Evolutionary conservation across 2,329 filamentous ascomycete species (phyloP), one percentile per base, ranked within the genome.

Genomic region (Talaromyces marneffei): DNA sequence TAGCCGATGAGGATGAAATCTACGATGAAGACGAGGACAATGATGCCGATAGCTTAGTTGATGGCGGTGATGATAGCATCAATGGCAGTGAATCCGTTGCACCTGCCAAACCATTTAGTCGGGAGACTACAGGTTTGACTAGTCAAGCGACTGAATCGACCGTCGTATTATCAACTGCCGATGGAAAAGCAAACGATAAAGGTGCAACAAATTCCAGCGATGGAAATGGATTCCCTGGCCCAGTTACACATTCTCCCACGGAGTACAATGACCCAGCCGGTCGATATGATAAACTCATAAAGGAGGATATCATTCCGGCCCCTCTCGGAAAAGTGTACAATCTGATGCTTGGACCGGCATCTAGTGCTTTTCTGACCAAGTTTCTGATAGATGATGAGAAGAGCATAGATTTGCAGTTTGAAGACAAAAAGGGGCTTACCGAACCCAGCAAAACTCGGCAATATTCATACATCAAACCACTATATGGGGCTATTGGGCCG

Each of bases 311-410:
- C 3, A 88, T 99, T 55, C 83, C 88, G 0, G 94, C 93, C 1
- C 94, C 94, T 0, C 79, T 99, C 1, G 94, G 94, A 58, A 95
- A 96, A 72, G 86, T 97, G 31, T 99, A 95, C 74, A 89, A 86
- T 64, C 78, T 96, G 61, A 83, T 96, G 67, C 99, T 97, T 70
- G 94, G 95, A 0, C 84, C 89, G 2, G 83, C 82, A 1, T 97
- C 92, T 1, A 84, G 86, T 4, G 78, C 83, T 0, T 99, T 92
- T 77, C 92, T 99, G 85, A 82, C 84, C 12, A 94, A 91, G 69
- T 97, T 91, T 83, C 80, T 99, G 48, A 82, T 89, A 0, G 87
- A 87, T 23, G 91, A 97, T 61, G 91, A 96, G 72, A 97, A 96
- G 72, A 94, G 90, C 48, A 82, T 83, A 3, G 94, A 99, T n/a